Evolutionary conservation across 345 rosid genomes (phyloP), one percentile per base, ranked within the genome.

Genomic region (Brassica rapa): DNA sequence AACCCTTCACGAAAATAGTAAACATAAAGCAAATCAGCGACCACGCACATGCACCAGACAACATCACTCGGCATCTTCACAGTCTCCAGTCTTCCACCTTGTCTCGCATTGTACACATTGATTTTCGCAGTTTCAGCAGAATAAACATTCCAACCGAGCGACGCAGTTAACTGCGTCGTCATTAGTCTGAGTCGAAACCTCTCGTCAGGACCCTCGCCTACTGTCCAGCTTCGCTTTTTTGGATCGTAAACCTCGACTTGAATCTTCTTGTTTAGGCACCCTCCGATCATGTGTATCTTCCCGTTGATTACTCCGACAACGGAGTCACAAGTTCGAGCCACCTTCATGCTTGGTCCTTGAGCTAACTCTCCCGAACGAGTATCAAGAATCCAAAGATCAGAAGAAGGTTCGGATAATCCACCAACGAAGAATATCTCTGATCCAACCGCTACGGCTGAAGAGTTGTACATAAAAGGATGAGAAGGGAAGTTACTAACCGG

Each of bases 191-290:
- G 89, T 8, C 87, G 85, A 6, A 79, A 53, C 2, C 83, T 87
- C 3, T 33, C 49, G 19, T 24, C 41, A 59, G 7, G 32, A 10
- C 32, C 25, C 53, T 81, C 37, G 4, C 85, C 89, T 0, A 87
- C 41, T 5, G 29, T 29, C 97, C 97, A 92, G 4, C 16, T 24
- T 49, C 74, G 62, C 10, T 43, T 62, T 37, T 65, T 70, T 1
- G 88, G 84, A 64, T 90, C 90, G 3, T 76, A 87, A 9, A 84
- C 97, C 83, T 92, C 95, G 2, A 89, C 92, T 94, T 94, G 91
- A n/a, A 86, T 77, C 80, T 65, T 14, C 80, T 65, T 14, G 14
- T 7, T 86, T 35, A 78, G 62, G 59, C 96, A 90, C 0, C 96
- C 97, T 0, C 93, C 97, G 30, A 88, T 78, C 15, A 46, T 4